A percentile compares a stretch with the other conserved stretches of the same genome.
These are phyloP conservation scores for Medicago arabica DNA, from an alignment of 306 rosid genomes.

Conservation along the genomic window DNA sequence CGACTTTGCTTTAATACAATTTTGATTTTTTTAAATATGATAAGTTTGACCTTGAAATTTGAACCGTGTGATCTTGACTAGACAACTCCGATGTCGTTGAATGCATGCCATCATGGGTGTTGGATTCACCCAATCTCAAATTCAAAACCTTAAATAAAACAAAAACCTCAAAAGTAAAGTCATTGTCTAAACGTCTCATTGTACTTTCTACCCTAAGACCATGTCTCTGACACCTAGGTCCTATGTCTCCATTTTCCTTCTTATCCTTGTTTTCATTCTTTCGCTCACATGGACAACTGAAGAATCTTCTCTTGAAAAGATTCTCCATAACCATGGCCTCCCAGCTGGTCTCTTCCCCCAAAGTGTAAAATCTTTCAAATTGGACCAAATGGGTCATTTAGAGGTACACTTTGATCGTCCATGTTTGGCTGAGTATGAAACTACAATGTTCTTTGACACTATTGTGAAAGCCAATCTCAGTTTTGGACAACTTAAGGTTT, in stretches of 20 bases:
- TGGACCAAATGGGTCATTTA: conserved; percentile 59
- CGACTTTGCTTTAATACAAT: no score
- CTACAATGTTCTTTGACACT: conserved; percentile 66
- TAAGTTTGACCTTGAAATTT: no score
- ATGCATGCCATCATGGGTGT: no score
- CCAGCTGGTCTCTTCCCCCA: conserved; percentile 83
- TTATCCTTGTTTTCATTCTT: conserved; percentile 30
- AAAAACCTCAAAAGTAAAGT: conserved; percentile 30
- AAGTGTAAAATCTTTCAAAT: conserved; percentile 51
- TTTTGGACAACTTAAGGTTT: conserved; percentile 62
- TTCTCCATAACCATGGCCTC: conserved; percentile 66
- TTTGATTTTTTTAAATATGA: no score
- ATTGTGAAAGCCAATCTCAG: conserved; percentile 71
- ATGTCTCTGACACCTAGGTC: conserved; percentile 52
- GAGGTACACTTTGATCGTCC: conserved; percentile 71
- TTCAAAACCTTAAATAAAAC: conserved; percentile 22
- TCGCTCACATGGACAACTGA: conserved; percentile 34
- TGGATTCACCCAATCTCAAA: not conserved
- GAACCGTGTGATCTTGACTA: no score
- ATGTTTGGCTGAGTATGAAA: conserved; percentile 79
- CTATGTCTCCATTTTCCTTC: conserved; percentile 14
- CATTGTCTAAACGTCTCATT: not conserved
- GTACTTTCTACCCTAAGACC: not conserved
- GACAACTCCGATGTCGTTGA: no score
- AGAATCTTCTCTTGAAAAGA: conserved; percentile 46